Percentiles rank a stretch among this genome's conserved stretches.
phyloP scores from a whole-genome alignment of 495 filamentous ascomycete genomes.

The Massariosphaeria phaeospora region DNA sequence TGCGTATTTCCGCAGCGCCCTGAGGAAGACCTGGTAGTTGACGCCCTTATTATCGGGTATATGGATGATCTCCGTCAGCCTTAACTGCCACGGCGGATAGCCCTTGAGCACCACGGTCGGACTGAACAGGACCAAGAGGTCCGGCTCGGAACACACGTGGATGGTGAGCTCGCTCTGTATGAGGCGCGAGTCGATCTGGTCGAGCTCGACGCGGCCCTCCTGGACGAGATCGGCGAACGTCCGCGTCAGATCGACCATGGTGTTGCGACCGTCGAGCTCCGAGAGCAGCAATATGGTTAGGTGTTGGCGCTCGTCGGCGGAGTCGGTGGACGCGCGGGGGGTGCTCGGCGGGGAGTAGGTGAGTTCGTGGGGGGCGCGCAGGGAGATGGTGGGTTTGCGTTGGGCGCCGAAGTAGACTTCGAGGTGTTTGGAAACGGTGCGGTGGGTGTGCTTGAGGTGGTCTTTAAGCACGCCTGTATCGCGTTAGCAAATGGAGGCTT shows the following conservation, averaged over 20 bases:
- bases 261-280: slow-evolving; percentile 82
- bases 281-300: slow-evolving; percentile 83
- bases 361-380: slow-evolving; percentile 71
- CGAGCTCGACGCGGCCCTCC: slow-evolving; percentile 67
- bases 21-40: slow-evolving; percentile 88
- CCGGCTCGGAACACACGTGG: slow-evolving; percentile 74
- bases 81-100: slow-evolving; percentile 94
- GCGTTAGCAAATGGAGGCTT: slow-evolving; percentile 1
- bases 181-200: slow-evolving; percentile 77
- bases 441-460: slow-evolving; percentile 72
- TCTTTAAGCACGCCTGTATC: slow-evolving; percentile 75
- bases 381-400: slow-evolving; percentile 53
- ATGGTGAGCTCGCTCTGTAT: slow-evolving; percentile 84
- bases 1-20: slow-evolving; percentile 75
- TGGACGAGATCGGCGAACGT: slow-evolving; percentile 94
- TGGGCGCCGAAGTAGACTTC: slow-evolving; percentile 82
- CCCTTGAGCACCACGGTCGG: slow-evolving; percentile 75
- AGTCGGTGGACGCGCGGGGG: slow-evolving; percentile 33
- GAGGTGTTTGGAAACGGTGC: slow-evolving; percentile 65
- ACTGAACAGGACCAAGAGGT: slow-evolving; percentile 81
- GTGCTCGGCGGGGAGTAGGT: slow-evolving; percentile 45
- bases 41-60: slow-evolving; percentile 68
- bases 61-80: slow-evolving; percentile 89
- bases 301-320: slow-evolving; percentile 38
- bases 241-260: slow-evolving; percentile 90